These are phyloP conservation scores for Diaporthe vexans DNA, from an alignment of 2,329 filamentous ascomycete species.

Conservation along the genomic window DNA sequence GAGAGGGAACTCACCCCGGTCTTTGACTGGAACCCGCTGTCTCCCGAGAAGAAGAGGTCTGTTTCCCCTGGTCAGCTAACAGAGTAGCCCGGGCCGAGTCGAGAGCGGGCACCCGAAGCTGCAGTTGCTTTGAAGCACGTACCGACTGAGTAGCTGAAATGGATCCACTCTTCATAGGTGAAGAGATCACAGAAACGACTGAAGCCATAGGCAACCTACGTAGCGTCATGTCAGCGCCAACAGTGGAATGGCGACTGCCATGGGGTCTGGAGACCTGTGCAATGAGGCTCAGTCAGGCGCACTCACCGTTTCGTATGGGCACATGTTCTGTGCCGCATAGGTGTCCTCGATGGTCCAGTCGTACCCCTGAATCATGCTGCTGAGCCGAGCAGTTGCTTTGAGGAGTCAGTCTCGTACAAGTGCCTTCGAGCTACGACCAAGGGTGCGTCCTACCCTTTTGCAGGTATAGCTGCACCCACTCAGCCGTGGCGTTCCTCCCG, in stretches of 20 bases:
- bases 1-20: conserved; percentile 62
- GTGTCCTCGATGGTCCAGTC: conserved; percentile 76
- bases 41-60: conserved; percentile 73
- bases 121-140: neutral
- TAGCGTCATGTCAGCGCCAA: conserved; percentile 32
- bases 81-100: neutral
- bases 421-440: conserved; percentile 9
- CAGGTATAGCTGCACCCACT: conserved; percentile 77
- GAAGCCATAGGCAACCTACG: conserved; percentile 77
- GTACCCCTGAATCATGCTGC: conserved; percentile 66
- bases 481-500: conserved; percentile 65
- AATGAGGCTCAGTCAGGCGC: too few species aligned
- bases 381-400: conserved; percentile 71
- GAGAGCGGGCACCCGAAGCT: too few species aligned
- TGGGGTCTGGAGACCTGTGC: neutral
- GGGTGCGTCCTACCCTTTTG: conserved; percentile 60
- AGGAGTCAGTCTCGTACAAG: neutral
- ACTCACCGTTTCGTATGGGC: conserved; percentile 78
- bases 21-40: conserved; percentile 73
- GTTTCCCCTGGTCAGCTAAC: neutral
- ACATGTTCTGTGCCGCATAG: conserved; percentile 79
- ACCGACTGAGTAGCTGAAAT: conserved; percentile 77
- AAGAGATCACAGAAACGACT: conserved; percentile 82
- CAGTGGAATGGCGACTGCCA: neutral
- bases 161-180: conserved; percentile 80